A percentile compares a stretch with the other conserved stretches of the same genome.
These are phyloP conservation scores for Crithidia expoeki DNA, from an alignment of 208 protist genomes.

Conservation along the genomic window DNA sequence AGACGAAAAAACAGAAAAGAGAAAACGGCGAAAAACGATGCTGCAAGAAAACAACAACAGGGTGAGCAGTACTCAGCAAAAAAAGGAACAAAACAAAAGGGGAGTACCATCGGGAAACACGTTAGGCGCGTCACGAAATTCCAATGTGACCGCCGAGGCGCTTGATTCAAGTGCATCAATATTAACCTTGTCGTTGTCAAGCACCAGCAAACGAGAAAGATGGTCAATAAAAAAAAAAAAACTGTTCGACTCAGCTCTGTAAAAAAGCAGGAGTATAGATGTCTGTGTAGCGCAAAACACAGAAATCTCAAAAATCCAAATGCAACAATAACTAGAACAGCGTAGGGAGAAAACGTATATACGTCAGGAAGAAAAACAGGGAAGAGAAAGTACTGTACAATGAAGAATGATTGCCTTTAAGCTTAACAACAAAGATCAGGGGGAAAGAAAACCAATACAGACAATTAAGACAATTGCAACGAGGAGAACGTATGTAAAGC, in stretches of 20 bases:
- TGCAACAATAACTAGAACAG: not conserved
- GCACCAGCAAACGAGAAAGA: not conserved
- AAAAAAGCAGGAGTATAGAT: not conserved
- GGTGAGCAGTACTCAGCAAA: not conserved
- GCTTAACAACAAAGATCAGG: conserved; percentile 4
- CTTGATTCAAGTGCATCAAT: not conserved
- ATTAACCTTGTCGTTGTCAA: not conserved
- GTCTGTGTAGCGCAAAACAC: too few relatives aligned
- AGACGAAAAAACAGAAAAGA: too few relatives aligned
- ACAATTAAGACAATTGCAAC: not conserved
- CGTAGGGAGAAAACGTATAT: not conserved
- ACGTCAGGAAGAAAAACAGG: not conserved
- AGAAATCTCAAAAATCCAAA: not conserved
- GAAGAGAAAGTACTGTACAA: not conserved
- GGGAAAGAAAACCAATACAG: not conserved
- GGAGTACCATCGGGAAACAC: not conserved
- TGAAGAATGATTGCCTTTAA: conserved; percentile 1
- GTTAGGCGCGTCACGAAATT: not conserved
- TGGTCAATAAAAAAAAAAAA: not conserved
- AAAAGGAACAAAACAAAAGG: not conserved
- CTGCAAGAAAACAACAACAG: too few relatives aligned
- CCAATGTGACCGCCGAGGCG: not conserved
- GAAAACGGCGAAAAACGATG: too few relatives aligned
- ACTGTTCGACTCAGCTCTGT: not conserved
- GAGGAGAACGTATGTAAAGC: too few relatives aligned